These are phyloP conservation scores for Plicaturopsis crispa DNA, from an alignment of 768 basidiomycete genomes.

Conservation along the genomic window DNA sequence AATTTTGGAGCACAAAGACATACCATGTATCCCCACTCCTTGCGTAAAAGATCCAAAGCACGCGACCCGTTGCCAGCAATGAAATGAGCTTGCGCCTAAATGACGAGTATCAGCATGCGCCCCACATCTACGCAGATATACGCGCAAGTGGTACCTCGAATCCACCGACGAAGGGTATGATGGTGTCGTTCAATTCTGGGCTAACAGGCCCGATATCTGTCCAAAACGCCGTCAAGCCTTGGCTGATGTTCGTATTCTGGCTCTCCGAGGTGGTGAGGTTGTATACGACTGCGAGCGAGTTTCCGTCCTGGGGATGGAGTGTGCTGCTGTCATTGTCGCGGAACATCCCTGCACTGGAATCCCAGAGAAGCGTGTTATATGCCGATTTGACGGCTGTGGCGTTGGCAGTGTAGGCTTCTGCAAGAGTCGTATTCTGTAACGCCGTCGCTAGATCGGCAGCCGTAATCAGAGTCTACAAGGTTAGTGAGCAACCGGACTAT, in stretches of 20 bases:
- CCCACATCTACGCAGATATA: neutral
- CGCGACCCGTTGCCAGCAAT: slow-evolving; percentile 39
- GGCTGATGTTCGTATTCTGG: slow-evolving; percentile 33
- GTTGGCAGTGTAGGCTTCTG: slow-evolving; percentile 20
- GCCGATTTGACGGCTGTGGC: slow-evolving; percentile 34
- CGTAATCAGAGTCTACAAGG: slow-evolving; percentile 22
- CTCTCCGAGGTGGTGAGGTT: slow-evolving; percentile 36
- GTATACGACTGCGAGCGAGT: slow-evolving; percentile 47
- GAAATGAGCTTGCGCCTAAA: slow-evolving; percentile 52
- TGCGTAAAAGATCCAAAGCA: slow-evolving; percentile 43
- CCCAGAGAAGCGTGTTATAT: slow-evolving; percentile 49
- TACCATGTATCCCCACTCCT: slow-evolving; percentile 59
- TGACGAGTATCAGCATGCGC: neutral
- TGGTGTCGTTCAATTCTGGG: slow-evolving; percentile 51
- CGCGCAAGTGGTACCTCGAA: slow-evolving; percentile 35
- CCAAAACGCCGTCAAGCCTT: slow-evolving; percentile 44
- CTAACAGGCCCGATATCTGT: slow-evolving; percentile 42
- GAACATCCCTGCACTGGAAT: slow-evolving; percentile 38
- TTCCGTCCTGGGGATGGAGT: slow-evolving; percentile 51
- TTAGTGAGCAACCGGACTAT: neutral
- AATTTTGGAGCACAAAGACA: too few relatives aligned
- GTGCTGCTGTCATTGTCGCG: slow-evolving; percentile 46
- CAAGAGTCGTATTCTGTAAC: slow-evolving; percentile 17
- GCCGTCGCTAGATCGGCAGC: slow-evolving; percentile 27
- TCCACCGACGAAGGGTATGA: slow-evolving; percentile 51